phyloP scores from a whole-genome alignment of 306 rosid species.

The Geum urbanum region DNA sequence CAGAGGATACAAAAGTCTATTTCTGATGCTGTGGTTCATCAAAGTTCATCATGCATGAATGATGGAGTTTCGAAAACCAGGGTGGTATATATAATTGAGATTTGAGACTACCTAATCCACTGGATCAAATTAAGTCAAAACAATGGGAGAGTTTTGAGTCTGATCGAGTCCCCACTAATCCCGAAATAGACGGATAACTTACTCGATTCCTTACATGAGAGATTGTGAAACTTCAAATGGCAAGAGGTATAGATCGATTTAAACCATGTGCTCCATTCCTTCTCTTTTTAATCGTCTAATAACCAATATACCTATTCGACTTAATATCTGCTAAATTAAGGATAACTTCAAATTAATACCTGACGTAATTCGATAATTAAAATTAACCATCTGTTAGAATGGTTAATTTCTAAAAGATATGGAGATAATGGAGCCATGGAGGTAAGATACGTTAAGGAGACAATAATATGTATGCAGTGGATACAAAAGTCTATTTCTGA shows the following conservation, averaged over 20 bases:
- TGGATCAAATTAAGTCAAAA: constrained; percentile 13
- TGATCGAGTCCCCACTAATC: constrained; percentile 19
- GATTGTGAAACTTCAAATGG: background rate
- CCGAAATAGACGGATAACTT: constrained; percentile 11
- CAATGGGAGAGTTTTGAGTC: constrained; percentile 16
- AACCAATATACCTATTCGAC: too few species aligned
- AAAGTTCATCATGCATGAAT: background rate
- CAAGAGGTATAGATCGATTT: background rate
- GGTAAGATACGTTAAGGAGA: background rate
- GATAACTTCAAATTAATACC: too few species aligned
- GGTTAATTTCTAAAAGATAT: too few species aligned
- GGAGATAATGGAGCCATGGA: too few species aligned
- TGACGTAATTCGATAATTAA: too few species aligned
- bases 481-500: background rate
- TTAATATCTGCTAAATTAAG: too few species aligned
- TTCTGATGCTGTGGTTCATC: background rate
- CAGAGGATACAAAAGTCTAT: background rate
- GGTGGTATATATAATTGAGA: background rate
- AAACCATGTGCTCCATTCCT: constrained; percentile 20
- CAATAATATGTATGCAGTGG: background rate
- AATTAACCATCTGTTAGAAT: too few species aligned
- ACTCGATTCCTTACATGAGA: background rate
- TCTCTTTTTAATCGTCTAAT: constrained; percentile 16
- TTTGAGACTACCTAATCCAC: background rate
- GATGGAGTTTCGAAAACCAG: background rate